These are phyloP conservation scores for Macroventuria anomochaeta DNA, from an alignment of 2,329 filamentous ascomycete species.

Conservation along the genomic window DNA sequence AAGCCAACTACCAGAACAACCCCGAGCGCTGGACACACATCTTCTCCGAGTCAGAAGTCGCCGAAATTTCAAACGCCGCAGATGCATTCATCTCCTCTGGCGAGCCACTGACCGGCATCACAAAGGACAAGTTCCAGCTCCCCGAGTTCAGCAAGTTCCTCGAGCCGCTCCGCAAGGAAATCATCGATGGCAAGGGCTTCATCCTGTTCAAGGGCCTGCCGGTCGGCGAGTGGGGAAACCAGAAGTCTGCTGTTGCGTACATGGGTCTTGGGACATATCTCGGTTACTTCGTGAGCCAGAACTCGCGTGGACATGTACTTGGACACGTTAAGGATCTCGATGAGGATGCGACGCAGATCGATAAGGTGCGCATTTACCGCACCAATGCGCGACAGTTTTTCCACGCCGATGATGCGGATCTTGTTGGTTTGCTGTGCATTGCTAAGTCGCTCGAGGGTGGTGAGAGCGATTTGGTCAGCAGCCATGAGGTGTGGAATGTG, in stretches of 20 bases:
- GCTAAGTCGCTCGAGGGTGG: slow-evolving; percentile 79
- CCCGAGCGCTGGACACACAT: slow-evolving; percentile 76
- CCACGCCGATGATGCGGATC: slow-evolving; percentile 81
- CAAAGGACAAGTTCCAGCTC: slow-evolving; percentile 68
- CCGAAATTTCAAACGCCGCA: slow-evolving; percentile 69
- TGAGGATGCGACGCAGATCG: slow-evolving; percentile 79
- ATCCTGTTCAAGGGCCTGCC: slow-evolving; percentile 88
- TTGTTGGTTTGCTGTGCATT: slow-evolving; percentile 84
- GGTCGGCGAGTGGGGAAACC: slow-evolving; percentile 74
- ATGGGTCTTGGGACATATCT: slow-evolving; percentile 86
- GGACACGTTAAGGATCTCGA: slow-evolving; percentile 90
- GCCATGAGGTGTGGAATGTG: slow-evolving; percentile 82
- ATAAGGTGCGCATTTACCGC: slow-evolving; percentile 88
- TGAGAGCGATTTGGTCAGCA: slow-evolving; percentile 80
- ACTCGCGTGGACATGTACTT: slow-evolving; percentile 82
- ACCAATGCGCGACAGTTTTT: slow-evolving; percentile 87
- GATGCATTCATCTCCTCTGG: slow-evolving; percentile 72
- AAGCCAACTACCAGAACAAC: slow-evolving; percentile 66
- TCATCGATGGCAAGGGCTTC: slow-evolving; percentile 87
- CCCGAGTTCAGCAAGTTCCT: slow-evolving; percentile 63
- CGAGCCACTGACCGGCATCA: slow-evolving; percentile 74
- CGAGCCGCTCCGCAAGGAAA: slow-evolving; percentile 64
- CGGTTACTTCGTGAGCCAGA: slow-evolving; percentile 88
- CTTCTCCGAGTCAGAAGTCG: slow-evolving; percentile 70
- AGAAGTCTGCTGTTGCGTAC: slow-evolving; percentile 75